A percentile compares a stretch with the other conserved stretches of the same genome.
These are phyloP conservation scores for Mycena crocata DNA, from an alignment of 768 basidiomycete species.

Conservation along the genomic window DNA sequence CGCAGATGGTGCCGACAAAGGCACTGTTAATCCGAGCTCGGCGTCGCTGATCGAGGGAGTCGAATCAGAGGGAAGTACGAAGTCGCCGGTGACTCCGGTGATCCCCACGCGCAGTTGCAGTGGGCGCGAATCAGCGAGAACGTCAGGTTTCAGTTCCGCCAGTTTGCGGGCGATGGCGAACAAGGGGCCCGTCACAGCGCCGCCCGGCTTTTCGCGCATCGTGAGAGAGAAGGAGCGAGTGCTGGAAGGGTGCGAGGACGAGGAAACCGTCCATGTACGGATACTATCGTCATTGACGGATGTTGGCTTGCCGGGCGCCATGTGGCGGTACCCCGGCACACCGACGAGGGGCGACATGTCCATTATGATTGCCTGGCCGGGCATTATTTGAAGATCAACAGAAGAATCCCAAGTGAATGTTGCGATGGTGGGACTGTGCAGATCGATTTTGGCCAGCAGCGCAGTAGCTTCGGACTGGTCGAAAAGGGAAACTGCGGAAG, in stretches of 20 bases:
- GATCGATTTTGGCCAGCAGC: conserved; percentile 49
- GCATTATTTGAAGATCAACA: conserved; percentile 46
- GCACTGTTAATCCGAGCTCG: conserved; percentile 32
- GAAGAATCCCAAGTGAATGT: conserved; percentile 63
- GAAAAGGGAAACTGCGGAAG: conserved; percentile 40
- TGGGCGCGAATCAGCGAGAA: conserved; percentile 51
- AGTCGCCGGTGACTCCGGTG: conserved; percentile 66
- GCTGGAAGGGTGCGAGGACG: conserved; percentile 33
- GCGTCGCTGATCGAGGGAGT: conserved; percentile 17
- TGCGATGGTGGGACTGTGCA: conserved; percentile 62
- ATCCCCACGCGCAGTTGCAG: conserved; percentile 58
- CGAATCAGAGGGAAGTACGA: conserved; percentile 47
- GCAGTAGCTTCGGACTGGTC: conserved; percentile 45
- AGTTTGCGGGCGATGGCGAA: conserved; percentile 61
- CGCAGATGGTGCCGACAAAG: conserved; percentile 12
- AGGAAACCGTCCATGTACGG: conserved; percentile 74
- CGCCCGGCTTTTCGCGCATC: conserved; percentile 65
- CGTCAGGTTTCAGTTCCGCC: conserved; percentile 50
- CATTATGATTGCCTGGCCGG: conserved; percentile 67
- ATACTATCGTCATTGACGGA: conserved; percentile 71
- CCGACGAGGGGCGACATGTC: conserved; percentile 66
- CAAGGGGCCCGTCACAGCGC: conserved; percentile 66
- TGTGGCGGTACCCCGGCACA: conserved; percentile 59
- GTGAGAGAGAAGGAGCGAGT: conserved; percentile 57
- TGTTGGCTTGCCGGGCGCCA: conserved; percentile 57